Evolutionary conservation across 371 early-diverging fungal genomes (phyloP).

Genomic region (Zopfochytrium polystomum): DNA sequence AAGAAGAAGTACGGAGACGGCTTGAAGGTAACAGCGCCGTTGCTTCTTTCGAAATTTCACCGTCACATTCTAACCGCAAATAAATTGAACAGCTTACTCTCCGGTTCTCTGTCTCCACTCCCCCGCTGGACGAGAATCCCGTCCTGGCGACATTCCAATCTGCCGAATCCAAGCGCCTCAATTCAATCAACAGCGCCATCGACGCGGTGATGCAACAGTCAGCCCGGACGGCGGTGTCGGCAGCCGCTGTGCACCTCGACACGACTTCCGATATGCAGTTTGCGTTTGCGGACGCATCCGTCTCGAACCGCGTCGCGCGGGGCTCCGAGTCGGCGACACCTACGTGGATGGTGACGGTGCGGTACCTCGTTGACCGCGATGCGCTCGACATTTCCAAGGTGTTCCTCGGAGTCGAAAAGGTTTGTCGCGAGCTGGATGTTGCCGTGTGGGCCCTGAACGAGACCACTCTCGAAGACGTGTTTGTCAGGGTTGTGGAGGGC

Average conservation of each 20-base stretch:
- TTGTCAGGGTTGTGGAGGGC: constrained; percentile 28
- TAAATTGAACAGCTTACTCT: constrained; percentile 15
- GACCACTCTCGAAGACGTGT: constrained; percentile 37
- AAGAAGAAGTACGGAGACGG: constrained; percentile 36
- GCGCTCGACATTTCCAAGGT: constrained; percentile 21
- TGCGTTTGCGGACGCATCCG: constrained; percentile 18
- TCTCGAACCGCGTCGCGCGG: not conserved
- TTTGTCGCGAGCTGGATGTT: constrained; percentile 16
- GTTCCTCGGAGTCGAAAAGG: constrained; percentile 21
- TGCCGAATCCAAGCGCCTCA: no score
- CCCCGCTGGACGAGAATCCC: not conserved
- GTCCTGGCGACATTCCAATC: no score
- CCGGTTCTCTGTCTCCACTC: constrained; percentile 12
- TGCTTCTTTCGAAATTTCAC: not conserved
- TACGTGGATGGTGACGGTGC: constrained; percentile 32
- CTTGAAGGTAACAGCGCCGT: constrained; percentile 26
- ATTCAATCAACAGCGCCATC: no score
- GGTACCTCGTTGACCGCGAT: constrained; percentile 33
- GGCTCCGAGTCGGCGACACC: constrained; percentile 1
- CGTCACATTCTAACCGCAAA: no score
- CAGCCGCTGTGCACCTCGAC: not conserved
- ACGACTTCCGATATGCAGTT: constrained; percentile 16
- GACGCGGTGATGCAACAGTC: no score
- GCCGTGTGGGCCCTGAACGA: constrained; percentile 31
- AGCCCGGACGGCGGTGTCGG: not conserved